Evolutionary conservation across 2,329 filamentous ascomycete species (phyloP), one percentile per base, ranked within the genome.

Genomic region (Colletotrichum sp.): DNA sequence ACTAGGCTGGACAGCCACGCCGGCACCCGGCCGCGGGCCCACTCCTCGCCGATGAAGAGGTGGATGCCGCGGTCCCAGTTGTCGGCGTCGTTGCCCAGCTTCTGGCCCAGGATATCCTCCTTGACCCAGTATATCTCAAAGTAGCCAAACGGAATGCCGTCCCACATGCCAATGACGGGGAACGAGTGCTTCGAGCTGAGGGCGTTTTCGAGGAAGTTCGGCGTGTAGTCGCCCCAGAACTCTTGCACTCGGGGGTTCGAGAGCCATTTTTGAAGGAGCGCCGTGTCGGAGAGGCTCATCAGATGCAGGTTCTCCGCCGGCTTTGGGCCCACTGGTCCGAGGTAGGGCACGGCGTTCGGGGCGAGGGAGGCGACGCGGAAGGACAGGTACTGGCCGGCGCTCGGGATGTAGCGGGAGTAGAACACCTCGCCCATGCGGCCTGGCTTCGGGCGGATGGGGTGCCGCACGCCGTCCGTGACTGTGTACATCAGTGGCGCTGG

Each of bases 81-180:
- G 9, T 90, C 91, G 0, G 93, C 92, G 5, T 91, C 89, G 26
- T 89, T 89, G 1, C 92, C 89, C 6, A 98, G 85, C 78, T 95
- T 89, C 64, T 89, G 90, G 1, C 95, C 95, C 1, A 99, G 84
- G 0, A 89, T 87, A 81, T 99, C 97, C 83, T 99, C 97, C 81
- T 98, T 98, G 5, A 97, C 95, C 96, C 97, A 99, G 86, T 99
- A 99, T 39, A 99, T 90, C 87, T 99, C 97, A 82, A 99, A 98
- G 83, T 98, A 99, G 0, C 96, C 97, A 86, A 99, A 99, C 0
- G 96, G 96, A 76, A 96, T 94, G 13, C 95, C 96, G 80, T 99
- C 95, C 95, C 96, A 99, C 82, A 96, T 93, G 1, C 95, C 97
- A 76, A 99, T 96, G 1, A 93, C 95, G 0, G 97, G 97, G 84